Evolutionary conservation across 2,329 filamentous ascomycete genomes (phyloP).

Genomic region (Massarina eburnea): DNA sequence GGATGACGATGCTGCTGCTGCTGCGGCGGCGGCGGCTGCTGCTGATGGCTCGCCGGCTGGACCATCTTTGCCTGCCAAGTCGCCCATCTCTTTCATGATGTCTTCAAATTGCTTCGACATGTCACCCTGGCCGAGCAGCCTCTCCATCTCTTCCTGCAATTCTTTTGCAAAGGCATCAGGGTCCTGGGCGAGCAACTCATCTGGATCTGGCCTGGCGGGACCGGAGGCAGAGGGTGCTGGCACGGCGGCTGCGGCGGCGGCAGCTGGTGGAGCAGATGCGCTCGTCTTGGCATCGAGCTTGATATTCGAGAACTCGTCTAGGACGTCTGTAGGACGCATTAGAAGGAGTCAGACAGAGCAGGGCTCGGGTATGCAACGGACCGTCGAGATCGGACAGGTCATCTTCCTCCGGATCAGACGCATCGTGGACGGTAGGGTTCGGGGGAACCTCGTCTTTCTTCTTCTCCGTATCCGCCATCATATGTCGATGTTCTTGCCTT

Average conservation of each 20-base stretch:
- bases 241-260: conserved; percentile 23
- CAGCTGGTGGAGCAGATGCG: conserved; percentile 13
- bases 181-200: conserved; percentile 31
- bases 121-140: conserved; percentile 71
- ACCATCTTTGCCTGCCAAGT: conserved; percentile 37
- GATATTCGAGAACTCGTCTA: conserved; percentile 81
- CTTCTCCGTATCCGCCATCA: conserved; percentile 26
- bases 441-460: conserved; percentile 11
- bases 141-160: conserved; percentile 87
- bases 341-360: conserved; percentile 4
- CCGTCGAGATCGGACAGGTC: conserved; percentile 90
- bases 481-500: background rate
- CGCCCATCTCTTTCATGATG: conserved; percentile 71
- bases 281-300: conserved; percentile 57
- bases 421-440: conserved; percentile 39
- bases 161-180: conserved; percentile 80
- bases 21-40: conserved; percentile 26
- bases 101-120: conserved; percentile 78
- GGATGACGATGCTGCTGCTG: conserved; percentile 23
- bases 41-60: too few species aligned
- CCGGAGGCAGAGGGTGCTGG: conserved; percentile 43
- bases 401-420: conserved; percentile 89
- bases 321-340: conserved; percentile 65
- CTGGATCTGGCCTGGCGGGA: conserved; percentile 42
- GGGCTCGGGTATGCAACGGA: conserved; percentile 41